Base-by-base conservation (phyloP, 164 flowering plant genomes). In the Houttuynia cordata region DNA sequence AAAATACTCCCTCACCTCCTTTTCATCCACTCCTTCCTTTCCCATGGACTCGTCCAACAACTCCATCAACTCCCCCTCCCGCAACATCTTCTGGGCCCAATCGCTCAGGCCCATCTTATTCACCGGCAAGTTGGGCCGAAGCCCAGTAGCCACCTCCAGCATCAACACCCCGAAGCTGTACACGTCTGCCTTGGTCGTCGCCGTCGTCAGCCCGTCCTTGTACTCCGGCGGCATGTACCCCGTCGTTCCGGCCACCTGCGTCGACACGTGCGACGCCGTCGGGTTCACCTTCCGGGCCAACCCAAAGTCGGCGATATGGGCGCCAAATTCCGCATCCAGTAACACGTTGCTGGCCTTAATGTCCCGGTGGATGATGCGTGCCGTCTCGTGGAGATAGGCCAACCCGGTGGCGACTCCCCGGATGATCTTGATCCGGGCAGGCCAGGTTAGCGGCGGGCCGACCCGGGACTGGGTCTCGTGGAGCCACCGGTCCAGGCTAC, bases 211-310 rank as follows among this genome's bases (percentile, higher is more conserved):
- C 3, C 91, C 97, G 3, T 63, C 77, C 58, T 60, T 61, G 63
- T 83, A 87, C 83, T 91, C 97, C 62, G 97, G 97, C 10, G 97
- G 97, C 89, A 91, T 86, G 75, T 91, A 91, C 20, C 97, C 97
- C 79, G 83, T 78, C 0, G 97, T 88, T 24, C 97, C 97, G 25
- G 97, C 96, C 7, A 80, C 85, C 58, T 84, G 89, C 0, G 97
- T 91, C 15, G 97, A 91, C 14, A 88, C 94, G 52, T 91, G 94
- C 0, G 91, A 74, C 41, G 78, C 70, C 4, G 75, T 58, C 3
- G 63, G 59, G 1, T 78, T 76, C 1, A 91, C 66, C 50, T 62
- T 69, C 49, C 96, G 59, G 0, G 97, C 97, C 9, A 91, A 65
- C 56, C 97, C 97, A 30, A 91, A 91, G 70, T 91, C 96, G 0